Evolutionary conservation across 192 early-diverging fungal species (phyloP).

Genomic region (Chytriomyces hyalinus): DNA sequence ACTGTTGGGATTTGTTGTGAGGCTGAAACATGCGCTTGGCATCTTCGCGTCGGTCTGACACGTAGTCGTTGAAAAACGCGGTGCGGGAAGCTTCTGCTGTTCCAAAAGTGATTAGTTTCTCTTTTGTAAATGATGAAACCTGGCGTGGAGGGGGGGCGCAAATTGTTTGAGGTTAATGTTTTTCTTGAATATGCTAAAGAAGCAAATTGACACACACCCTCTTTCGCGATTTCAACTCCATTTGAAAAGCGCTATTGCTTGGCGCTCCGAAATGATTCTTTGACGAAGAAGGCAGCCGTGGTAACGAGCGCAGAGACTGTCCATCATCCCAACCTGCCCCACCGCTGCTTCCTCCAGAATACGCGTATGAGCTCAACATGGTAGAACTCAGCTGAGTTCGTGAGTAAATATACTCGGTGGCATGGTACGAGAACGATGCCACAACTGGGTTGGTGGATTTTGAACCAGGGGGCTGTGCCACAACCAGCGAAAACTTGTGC

Average conservation of each 20-base stretch:
- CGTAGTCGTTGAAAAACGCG: conserved; percentile 6
- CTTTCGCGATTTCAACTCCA: conserved; percentile 9
- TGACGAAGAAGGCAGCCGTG: background rate
- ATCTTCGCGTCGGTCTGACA: background rate
- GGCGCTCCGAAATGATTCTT: background rate
- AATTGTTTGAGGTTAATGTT: background rate
- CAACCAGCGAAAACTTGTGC: conserved; percentile 3
- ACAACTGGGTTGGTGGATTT: background rate
- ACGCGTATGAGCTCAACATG: background rate
- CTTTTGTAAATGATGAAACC: background rate
- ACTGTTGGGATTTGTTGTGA: background rate
- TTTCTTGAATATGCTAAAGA: background rate
- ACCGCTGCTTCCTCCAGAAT: background rate
- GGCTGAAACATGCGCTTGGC: background rate
- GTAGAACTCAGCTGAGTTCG: conserved; percentile 2
- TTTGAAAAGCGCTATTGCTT: background rate
- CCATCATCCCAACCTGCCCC: too few species aligned
- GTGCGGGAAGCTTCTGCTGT: conserved; percentile 15
- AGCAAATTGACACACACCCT: background rate
- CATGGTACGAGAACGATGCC: conserved; percentile 13
- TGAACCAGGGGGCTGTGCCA: conserved; percentile 20
- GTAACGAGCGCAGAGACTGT: background rate
- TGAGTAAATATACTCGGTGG: conserved; percentile 4
- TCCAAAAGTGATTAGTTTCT: conserved; percentile 1
- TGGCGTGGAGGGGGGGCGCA: background rate